Evolutionary conservation across 169 alveolate species (phyloP).

Genomic region (Plasmodium gallinaceum): DNA sequence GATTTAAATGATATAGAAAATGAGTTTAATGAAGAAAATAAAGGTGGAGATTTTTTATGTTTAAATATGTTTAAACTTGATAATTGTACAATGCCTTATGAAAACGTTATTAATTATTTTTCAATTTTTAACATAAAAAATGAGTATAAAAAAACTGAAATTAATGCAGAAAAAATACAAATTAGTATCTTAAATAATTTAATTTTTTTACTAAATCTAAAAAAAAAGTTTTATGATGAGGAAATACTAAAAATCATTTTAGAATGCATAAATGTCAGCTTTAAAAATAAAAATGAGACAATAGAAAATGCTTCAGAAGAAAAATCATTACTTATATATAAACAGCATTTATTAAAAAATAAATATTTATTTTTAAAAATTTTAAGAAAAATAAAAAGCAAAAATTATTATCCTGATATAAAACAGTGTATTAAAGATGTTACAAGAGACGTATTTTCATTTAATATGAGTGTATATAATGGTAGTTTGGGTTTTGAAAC

Average conservation of each 20-base stretch:
- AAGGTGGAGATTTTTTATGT: not conserved
- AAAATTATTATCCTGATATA: slow-evolving; percentile 49
- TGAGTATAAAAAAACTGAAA: slow-evolving; percentile 37
- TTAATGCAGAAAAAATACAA: slow-evolving; percentile 46
- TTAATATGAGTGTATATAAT: slow-evolving; percentile 46
- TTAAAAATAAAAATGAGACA: slow-evolving; percentile 40
- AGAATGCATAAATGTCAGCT: slow-evolving; percentile 32
- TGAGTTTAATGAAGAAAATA: not conserved
- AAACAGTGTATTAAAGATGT: slow-evolving; percentile 65
- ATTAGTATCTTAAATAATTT: slow-evolving; percentile 22
- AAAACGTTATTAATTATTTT: slow-evolving; percentile 14
- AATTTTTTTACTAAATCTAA: slow-evolving; percentile 55
- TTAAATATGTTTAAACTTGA: not conserved
- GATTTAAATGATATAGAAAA: slow-evolving; percentile 38
- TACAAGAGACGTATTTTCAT: slow-evolving; percentile 70
- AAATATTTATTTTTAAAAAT: slow-evolving; percentile 65
- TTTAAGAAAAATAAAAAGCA: slow-evolving; percentile 38
- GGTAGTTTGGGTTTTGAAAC: slow-evolving; percentile 60
- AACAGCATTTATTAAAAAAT: slow-evolving; percentile 61
- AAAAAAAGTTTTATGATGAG: not conserved
- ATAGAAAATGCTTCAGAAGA: slow-evolving; percentile 44
- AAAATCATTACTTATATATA: slow-evolving; percentile 20
- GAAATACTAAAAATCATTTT: slow-evolving; percentile 17
- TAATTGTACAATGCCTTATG: not conserved
- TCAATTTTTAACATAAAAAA: slow-evolving; percentile 68